These are phyloP conservation scores for Xylaria acuta DNA, from an alignment of 495 filamentous ascomycete species.

Conservation along the genomic window DNA sequence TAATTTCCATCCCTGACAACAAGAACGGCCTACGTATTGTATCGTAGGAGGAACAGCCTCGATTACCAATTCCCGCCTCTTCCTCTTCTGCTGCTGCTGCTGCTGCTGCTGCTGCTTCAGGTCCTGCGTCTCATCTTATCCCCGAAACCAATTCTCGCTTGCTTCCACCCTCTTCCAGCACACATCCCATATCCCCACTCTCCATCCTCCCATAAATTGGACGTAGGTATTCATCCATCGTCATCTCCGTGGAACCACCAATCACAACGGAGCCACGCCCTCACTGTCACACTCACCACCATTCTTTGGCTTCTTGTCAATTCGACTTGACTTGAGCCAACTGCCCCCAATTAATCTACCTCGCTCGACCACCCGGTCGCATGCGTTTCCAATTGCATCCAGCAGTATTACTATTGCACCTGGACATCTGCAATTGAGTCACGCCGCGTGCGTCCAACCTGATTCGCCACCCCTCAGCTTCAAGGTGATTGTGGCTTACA, in stretches of 20 bases:
- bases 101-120: not conserved
- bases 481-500: conserved; percentile 39
- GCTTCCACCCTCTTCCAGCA: not conserved
- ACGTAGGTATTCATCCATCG: conserved; percentile 29
- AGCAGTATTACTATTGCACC: not conserved
- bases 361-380: not conserved
- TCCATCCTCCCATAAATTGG: not conserved
- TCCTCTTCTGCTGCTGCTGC: not conserved
- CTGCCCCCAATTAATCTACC: not conserved
- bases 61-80: not conserved
- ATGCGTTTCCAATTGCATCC: conserved; percentile 29
- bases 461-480: conserved; percentile 35
- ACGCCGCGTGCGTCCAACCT: conserved; percentile 8
- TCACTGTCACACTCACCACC: not conserved
- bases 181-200: not conserved
- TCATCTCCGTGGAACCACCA: conserved; percentile 15
- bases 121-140: not conserved
- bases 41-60: not conserved
- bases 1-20: not conserved
- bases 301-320: not conserved
- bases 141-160: not conserved
- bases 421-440: conserved; percentile 22
- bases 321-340: not conserved
- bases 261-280: conserved; percentile 1
- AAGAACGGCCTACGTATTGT: not conserved